phyloP scores from a whole-genome alignment of 2,329 filamentous ascomycete species.

The Mollisia scopiformis region DNA sequence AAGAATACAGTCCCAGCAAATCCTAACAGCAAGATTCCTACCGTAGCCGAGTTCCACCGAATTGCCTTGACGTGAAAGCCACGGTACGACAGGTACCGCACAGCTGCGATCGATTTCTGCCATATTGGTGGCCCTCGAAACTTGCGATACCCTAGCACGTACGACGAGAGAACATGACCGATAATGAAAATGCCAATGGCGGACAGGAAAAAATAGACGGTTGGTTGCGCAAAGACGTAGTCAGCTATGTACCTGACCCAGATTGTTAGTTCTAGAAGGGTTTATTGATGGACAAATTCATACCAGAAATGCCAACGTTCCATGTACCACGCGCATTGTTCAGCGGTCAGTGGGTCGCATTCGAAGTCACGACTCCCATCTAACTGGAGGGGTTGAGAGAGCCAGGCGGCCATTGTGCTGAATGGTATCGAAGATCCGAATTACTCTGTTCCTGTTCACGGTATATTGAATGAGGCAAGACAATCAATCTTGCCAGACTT shows the following conservation, averaged over 20 bases:
- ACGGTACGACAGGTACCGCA: constrained; percentile 5
- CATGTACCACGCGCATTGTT: constrained; percentile 49
- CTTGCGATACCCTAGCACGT: not conserved
- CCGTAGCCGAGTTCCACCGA: constrained; percentile 2
- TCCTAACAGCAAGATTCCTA: constrained; percentile 4
- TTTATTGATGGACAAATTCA: constrained; percentile 16
- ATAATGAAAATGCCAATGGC: constrained; percentile 7
- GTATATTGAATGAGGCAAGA: no score
- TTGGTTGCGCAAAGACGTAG: constrained; percentile 1
- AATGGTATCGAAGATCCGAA: not conserved
- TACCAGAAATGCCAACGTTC: constrained; percentile 54
- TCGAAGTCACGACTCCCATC: constrained; percentile 39
- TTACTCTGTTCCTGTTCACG: no score
- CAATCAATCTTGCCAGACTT: no score
- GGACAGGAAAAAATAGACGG: not conserved
- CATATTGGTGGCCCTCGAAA: not conserved
- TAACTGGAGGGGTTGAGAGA: constrained; percentile 45
- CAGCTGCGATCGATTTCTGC: not conserved
- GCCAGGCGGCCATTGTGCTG: constrained; percentile 36
- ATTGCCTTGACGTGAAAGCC: constrained; percentile 1
- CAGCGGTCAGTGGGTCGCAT: constrained; percentile 34
- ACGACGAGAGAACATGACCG: not conserved
- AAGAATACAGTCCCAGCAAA: constrained; percentile 1
- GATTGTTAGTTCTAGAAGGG: constrained; percentile 38
- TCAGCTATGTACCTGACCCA: constrained; percentile 6